Conservation (phyloP, 345 rosid species). For the Arabidopsis suecica region DNA sequence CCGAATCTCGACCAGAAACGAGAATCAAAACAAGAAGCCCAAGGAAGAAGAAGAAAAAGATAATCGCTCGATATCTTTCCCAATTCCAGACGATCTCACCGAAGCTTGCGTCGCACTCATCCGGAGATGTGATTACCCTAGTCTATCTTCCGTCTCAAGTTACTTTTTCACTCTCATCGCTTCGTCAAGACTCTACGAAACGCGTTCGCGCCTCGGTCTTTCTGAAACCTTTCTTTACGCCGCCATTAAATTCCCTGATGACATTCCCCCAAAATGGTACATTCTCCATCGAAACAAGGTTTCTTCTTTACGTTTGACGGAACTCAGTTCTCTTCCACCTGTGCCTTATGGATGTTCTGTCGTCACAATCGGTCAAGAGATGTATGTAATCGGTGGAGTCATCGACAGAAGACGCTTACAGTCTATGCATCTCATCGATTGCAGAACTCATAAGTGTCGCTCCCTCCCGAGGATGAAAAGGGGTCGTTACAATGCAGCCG, state of each 20-base stretch:
- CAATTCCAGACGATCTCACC: neutral
- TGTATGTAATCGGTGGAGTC: conserved; percentile 11
- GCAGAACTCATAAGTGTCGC: neutral
- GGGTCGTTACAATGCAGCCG: neutral
- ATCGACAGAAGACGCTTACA: neutral
- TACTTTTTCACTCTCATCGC: neutral
- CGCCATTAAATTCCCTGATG: neutral
- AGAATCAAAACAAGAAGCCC: neutral
- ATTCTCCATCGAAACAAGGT: neutral
- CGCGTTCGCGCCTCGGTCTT: neutral
- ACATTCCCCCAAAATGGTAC: neutral
- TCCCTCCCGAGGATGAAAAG: neutral
- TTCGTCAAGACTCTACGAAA: neutral
- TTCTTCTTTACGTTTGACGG: neutral
- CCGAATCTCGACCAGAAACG: neutral
- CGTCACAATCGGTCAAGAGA: conserved; percentile 3
- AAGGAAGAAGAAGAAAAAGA: neutral
- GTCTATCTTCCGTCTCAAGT: neutral
- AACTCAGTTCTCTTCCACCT: neutral
- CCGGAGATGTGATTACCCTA: neutral
- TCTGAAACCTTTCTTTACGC: neutral
- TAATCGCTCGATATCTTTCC: neutral
- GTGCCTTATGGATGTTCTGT: neutral
- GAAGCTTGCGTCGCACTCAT: neutral
- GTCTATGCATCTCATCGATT: neutral